A percentile compares a stretch with the other conserved stretches of the same genome.
These are phyloP conservation scores for Penicillium turbatum DNA, from an alignment of 495 filamentous ascomycete species.

Conservation along the genomic window DNA sequence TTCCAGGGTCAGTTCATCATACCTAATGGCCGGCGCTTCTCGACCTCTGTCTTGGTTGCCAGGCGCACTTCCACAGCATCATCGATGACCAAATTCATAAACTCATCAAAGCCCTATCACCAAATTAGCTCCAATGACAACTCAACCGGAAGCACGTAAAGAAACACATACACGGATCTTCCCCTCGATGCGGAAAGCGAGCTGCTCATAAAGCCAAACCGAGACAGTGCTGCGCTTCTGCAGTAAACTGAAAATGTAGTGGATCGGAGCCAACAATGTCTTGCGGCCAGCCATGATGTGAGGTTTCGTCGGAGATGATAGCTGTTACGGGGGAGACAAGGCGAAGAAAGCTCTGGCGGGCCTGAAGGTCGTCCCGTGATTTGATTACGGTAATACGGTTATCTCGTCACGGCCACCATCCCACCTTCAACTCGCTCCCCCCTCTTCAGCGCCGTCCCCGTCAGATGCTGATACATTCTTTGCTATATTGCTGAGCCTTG, in stretches of 20 bases:
- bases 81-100: slow-evolving; percentile 98
- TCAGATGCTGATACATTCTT: slow-evolving; percentile 4
- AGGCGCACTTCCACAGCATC: slow-evolving; percentile 90
- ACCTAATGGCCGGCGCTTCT: slow-evolving; percentile 79
- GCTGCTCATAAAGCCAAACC: slow-evolving; percentile 96
- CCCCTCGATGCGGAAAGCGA: slow-evolving; percentile 87
- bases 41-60: slow-evolving; percentile 73
- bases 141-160: not conserved
- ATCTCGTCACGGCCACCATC: slow-evolving; percentile 36
- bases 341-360: slow-evolving; percentile 19
- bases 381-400: slow-evolving; percentile 25
- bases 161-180: slow-evolving; percentile 70
- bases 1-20: slow-evolving; percentile 24
- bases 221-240: slow-evolving; percentile 83
- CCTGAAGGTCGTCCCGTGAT: slow-evolving; percentile 25
- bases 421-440: slow-evolving; percentile 28
- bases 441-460: slow-evolving; percentile 8
- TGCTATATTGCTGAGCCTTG: slow-evolving; percentile 13
- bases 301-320: slow-evolving; percentile 6
- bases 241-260: slow-evolving; percentile 96
- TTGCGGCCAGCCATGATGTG: slow-evolving; percentile 75
- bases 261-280: slow-evolving; percentile 93
- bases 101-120: slow-evolving; percentile 87
- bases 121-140: not conserved
- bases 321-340: not conserved